These are phyloP conservation scores for Stemphylium vesicarium DNA, from an alignment of 2,329 filamentous ascomycete species.

Conservation along the genomic window DNA sequence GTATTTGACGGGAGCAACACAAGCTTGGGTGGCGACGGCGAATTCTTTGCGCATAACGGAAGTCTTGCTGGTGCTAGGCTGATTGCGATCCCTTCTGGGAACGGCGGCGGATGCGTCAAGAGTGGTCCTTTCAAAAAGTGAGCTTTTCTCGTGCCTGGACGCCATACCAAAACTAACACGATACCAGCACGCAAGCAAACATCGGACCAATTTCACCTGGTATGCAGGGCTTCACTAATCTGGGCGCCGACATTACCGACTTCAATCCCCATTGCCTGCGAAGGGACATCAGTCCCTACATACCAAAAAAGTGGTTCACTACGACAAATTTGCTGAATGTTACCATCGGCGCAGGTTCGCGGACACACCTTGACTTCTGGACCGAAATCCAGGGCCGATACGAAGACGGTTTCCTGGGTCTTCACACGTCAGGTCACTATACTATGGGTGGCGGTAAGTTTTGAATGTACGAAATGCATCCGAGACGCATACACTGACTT, in stretches of 20 bases:
- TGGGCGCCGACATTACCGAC: constrained; percentile 1
- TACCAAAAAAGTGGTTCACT: constrained; percentile 6
- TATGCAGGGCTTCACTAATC: constrained; percentile 8
- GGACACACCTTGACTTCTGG: constrained; percentile 5
- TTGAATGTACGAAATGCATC: no score
- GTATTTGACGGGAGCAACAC: constrained; percentile 7
- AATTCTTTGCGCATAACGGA: constrained; percentile 7
- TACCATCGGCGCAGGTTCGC: not conserved
- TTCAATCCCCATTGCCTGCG: constrained; percentile 7
- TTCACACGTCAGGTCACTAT: constrained; percentile 7
- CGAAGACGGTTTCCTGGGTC: constrained; percentile 3
- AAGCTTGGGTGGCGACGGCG: constrained; percentile 8
- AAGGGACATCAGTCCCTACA: constrained; percentile 4
- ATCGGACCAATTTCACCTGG: constrained; percentile 7
- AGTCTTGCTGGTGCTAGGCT: constrained; percentile 3
- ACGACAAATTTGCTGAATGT: constrained; percentile 5
- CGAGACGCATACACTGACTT: no score
- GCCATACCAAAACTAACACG: not conserved
- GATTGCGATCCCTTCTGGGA: constrained; percentile 3
- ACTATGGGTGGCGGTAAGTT: not conserved
- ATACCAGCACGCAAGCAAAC: not conserved
- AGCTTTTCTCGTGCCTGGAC: not conserved
- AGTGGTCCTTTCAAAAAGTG: constrained; percentile 9
- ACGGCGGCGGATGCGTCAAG: constrained; percentile 3
- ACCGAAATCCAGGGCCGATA: constrained; percentile 8